Base-by-base conservation (phyloP, 1,284 basidiomycete genomes). In the Melampsora larici-populina region DNA sequence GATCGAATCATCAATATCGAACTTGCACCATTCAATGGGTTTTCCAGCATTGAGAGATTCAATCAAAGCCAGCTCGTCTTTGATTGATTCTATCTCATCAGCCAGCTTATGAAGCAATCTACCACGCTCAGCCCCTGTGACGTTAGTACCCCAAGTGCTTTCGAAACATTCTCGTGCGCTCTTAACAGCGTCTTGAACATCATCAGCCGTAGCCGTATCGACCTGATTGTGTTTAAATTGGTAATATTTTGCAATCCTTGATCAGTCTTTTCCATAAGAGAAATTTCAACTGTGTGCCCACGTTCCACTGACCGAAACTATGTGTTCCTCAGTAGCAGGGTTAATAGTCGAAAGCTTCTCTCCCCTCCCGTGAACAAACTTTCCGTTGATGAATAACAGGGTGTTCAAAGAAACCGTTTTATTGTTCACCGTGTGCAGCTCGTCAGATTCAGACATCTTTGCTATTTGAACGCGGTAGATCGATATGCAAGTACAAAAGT, bases 171-270 rank as follows among this genome's bases (percentile, higher is more conserved):
- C 36, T 29, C 63, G 63, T 8, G 63, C 63, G 24, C 24, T 31
- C 1, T 31, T 29, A 11, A 36, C 63, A 15, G 63, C 63, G 21
- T n/a, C 63, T 21, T 65, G 15, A 31, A 65, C 63, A 36, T 65
- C 63, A 17, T 31, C 63, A 15, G 21, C 21, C 7, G 63, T 26
- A n/a, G 29, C 63, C 7, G 63, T 36, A 31, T 65, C 63, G 63
- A 65, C 63, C 63, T 65, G 11, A 31, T 11, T 1, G 5, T 46
- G 15, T 46, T 46, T 46, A 46, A 0, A 46, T 46, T 82, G 91
- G 87, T 68, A 89, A 79, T 92, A 8, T 2, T 40, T 46, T 15
- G 1, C 13, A 31, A 24, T 60, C 2, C n/a, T 60, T 46, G 1
- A 11, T 46, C 15, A 46, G 43, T 17, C 43, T 46, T 46, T 8